phyloP scores from a whole-genome alignment of 179 eudicot genomes.

The Actinidia arguta region DNA sequence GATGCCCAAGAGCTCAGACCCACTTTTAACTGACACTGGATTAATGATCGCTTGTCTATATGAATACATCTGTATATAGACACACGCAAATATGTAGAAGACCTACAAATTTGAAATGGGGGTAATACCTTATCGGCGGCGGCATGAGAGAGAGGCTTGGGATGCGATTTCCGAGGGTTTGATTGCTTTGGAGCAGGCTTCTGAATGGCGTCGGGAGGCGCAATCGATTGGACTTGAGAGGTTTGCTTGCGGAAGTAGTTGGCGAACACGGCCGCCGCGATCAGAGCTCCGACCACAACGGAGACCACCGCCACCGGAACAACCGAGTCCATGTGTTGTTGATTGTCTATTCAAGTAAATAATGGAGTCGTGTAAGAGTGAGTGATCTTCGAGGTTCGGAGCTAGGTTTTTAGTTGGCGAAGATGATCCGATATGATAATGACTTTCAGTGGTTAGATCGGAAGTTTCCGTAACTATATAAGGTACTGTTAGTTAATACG shows the following conservation, averaged over 20 bases:
- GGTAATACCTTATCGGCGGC: conserved; percentile 72
- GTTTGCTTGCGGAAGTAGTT: conserved; percentile 74
- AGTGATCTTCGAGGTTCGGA: neutral
- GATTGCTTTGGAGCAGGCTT: conserved; percentile 33
- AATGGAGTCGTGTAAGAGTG: neutral
- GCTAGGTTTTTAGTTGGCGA: neutral
- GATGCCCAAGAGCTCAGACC: too few species aligned
- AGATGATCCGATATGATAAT: too few species aligned
- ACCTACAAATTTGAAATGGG: too few species aligned
- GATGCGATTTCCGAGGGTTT: conserved; percentile 47
- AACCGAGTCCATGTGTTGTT: conserved; percentile 36
- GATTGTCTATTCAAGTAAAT: neutral
- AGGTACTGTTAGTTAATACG: too few species aligned
- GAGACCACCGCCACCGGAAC: conserved; percentile 60
- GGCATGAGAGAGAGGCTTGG: conserved; percentile 57
- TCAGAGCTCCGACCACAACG: conserved; percentile 54
- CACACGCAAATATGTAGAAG: too few species aligned
- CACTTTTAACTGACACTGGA: too few species aligned
- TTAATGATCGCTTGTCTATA: too few species aligned
- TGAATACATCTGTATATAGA: too few species aligned
- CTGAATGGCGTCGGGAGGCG: conserved; percentile 51
- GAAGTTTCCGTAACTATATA: too few species aligned
- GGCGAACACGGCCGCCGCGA: conserved; percentile 63
- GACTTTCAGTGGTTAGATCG: too few species aligned
- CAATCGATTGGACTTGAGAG: conserved; percentile 74